Conservation (phyloP, 2,329 filamentous ascomycete genomes). For the Aureobasidium lini region DNA sequence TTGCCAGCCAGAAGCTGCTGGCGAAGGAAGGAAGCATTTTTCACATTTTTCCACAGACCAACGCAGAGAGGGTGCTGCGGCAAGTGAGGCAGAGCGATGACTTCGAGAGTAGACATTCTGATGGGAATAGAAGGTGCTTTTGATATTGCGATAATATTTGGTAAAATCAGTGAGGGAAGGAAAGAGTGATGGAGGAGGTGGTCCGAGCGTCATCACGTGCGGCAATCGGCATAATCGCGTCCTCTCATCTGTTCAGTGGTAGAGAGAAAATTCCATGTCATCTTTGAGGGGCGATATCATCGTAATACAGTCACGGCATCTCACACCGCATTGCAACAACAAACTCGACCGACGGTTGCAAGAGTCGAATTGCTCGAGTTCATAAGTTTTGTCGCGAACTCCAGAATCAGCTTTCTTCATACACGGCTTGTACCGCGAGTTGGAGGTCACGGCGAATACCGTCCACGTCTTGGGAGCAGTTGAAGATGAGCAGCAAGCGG, state of each 20-base stretch:
- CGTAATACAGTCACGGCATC: background rate
- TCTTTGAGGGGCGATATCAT: background rate
- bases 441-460: constrained; percentile 16
- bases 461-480: constrained; percentile 16
- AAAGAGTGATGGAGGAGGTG: background rate
- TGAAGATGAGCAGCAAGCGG: constrained; percentile 21
- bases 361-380: background rate
- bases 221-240: background rate
- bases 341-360: background rate
- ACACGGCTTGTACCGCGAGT: constrained; percentile 14
- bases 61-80: constrained; percentile 63
- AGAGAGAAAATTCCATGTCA: constrained; percentile 3
- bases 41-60: constrained; percentile 66
- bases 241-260: background rate
- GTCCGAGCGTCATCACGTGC: constrained; percentile 3
- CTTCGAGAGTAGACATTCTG: constrained; percentile 52
- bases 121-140: background rate
- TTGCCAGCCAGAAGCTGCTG: constrained; percentile 82
- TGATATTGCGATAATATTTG: background rate
- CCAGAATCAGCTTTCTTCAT: background rate
- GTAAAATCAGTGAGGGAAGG: background rate
- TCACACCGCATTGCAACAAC: background rate
- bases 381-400: background rate
- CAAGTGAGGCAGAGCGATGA: constrained; percentile 67
- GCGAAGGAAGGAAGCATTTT: constrained; percentile 71